A percentile compares a stretch with the other conserved stretches of the same genome.
Evolutionary conservation across 441 rosid genomes (phyloP).

Genomic region (Dalechampia spathulata): DNA sequence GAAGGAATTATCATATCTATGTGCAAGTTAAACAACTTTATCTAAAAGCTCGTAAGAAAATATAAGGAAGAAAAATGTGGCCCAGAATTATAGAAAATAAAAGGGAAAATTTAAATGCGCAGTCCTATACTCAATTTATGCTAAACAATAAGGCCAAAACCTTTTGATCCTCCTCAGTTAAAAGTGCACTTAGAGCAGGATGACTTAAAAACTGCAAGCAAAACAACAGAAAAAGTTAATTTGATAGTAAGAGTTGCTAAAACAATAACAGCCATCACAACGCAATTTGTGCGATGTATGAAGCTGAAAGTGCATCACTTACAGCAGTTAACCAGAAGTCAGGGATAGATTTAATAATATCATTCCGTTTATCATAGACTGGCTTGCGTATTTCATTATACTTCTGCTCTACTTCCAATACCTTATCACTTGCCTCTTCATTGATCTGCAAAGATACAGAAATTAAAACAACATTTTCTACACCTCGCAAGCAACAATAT

Average conservation of each 20-base stretch:
- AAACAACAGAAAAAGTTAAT: not conserved
- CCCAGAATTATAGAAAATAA: not conserved
- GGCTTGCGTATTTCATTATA: conserved; percentile 81
- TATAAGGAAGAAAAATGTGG: too few species aligned
- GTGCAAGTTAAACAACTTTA: too few species aligned
- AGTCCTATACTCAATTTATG: conserved; percentile 1
- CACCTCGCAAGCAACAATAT: too few species aligned
- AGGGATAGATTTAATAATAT: conserved; percentile 69
- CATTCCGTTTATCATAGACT: conserved; percentile 74
- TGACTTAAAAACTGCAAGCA: conserved; percentile 94
- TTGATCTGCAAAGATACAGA: conserved; percentile 45
- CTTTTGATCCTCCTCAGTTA: conserved; percentile 93
- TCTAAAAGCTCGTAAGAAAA: too few species aligned
- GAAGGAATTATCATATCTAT: too few species aligned
- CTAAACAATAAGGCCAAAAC: conserved; percentile 31
- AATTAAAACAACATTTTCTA: not conserved
- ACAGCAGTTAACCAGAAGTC: conserved; percentile 98
- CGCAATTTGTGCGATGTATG: not conserved
- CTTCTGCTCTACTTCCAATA: conserved; percentile 93
- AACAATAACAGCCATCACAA: not conserved
- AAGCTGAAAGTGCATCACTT: conserved; percentile 23
- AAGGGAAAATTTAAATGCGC: not conserved
- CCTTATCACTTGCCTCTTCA: conserved; percentile 92
- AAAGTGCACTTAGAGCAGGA: conserved; percentile 71
- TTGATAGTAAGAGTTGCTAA: not conserved